Evolutionary conservation across 164 flowering plant species (phyloP), one percentile per base, ranked within the genome.

Genomic region (Houttuynia cordata): DNA sequence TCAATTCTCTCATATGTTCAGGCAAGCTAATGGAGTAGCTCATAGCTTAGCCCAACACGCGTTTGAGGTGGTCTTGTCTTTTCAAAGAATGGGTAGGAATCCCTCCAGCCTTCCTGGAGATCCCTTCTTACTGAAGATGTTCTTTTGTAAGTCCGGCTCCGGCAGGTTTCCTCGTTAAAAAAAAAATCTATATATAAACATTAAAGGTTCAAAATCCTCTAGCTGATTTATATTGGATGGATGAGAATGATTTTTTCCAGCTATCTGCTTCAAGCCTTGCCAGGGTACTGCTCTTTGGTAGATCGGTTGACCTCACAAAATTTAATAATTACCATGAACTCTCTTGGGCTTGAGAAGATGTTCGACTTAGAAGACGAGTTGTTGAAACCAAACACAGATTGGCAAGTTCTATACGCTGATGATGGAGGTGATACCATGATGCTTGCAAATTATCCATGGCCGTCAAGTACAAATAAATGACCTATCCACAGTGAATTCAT

Each of bases 361-460:
- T 82, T 84, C 59, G 75, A 74, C 14, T 82, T 82, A 57, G 25
- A 67, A 13, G 90, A 86, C 37, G 67, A 52, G 9, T 61, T 84
- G 71, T 59, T 72, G 25, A 75, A 78, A 56, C 73, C 62, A 20
- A 73, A 64, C 69, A 70, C 75, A 17, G 79, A 76, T 13, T 84
- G 86, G 85, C 71, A 61, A 12, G 71, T 84, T 24, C 67, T 75
- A n/a, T 80, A 70, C 66, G 60, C 62, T 3, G 81, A 82, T 52
- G 61, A 71, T 34, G 83, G 75, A 60, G 85, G 85, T 8, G 78
- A 75, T 66, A 65, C 60, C 59, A 76, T 79, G 80, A 71, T 66
- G 22, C 53, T 82, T 7, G 85, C 83, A 50, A 84, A 81, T 59
- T 64, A 59, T 61, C 78, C 80, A 1, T 84, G 90, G 90, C 76